Percentiles rank a stretch among this genome's conserved stretches.
Evolutionary conservation across 2,329 filamentous ascomycete species (phyloP).

Genomic region (Cladosporium sp.): DNA sequence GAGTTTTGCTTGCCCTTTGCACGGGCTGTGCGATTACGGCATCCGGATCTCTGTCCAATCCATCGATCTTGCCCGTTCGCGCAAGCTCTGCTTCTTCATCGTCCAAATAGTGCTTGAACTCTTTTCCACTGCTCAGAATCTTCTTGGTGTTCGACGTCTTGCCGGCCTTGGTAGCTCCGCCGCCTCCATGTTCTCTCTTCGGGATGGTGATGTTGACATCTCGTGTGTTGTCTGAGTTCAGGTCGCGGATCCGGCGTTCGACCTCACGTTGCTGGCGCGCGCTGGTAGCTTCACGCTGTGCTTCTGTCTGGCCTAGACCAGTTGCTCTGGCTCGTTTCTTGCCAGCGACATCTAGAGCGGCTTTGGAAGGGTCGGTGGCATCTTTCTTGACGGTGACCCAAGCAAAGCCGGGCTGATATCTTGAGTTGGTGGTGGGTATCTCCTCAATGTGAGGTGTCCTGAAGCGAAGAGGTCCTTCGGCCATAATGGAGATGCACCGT

Average conservation of each 20-base stretch:
- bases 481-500: slow-evolving; percentile 13
- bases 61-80: slow-evolving; percentile 28
- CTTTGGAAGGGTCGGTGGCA: slow-evolving; percentile 49
- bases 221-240: slow-evolving; percentile 66
- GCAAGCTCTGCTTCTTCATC: slow-evolving; percentile 65
- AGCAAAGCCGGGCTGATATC: slow-evolving; percentile 81
- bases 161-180: slow-evolving; percentile 44
- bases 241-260: slow-evolving; percentile 72
- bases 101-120: slow-evolving; percentile 76
- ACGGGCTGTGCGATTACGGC: slow-evolving; percentile 14
- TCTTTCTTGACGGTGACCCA: slow-evolving; percentile 63
- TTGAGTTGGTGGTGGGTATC: slow-evolving; percentile 60
- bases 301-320: slow-evolving; percentile 34
- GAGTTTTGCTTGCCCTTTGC: slow-evolving; percentile 33
- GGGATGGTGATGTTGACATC: slow-evolving; percentile 63
- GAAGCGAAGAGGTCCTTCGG: slow-evolving; percentile 27
- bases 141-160: slow-evolving; percentile 68
- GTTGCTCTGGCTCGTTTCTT: slow-evolving; percentile 67
- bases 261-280: slow-evolving; percentile 81
- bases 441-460: slow-evolving; percentile 73
- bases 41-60: slow-evolving; percentile 21
- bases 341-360: slow-evolving; percentile 33
- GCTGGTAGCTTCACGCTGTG: slow-evolving; percentile 58
- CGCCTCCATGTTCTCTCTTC: slow-evolving; percentile 43
- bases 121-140: slow-evolving; percentile 76